A percentile compares a stretch with the other conserved stretches of the same genome.
These are phyloP conservation scores for Primulina tabacum DNA, from an alignment of 257 asterid species.

Conservation along the genomic window DNA sequence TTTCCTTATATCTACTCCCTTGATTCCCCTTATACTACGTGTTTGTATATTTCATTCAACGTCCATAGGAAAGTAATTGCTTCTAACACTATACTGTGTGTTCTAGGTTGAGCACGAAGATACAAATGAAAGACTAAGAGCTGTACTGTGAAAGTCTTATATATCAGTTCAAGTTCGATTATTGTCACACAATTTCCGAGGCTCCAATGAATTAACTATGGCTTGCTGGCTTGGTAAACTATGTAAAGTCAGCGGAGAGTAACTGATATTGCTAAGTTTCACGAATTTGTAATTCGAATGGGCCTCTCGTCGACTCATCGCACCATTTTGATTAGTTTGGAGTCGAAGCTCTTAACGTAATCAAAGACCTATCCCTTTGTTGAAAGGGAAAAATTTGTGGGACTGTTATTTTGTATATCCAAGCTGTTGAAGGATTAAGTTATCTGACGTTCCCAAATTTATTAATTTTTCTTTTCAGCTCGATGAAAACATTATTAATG, in stretches of 20 bases:
- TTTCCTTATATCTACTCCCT: not conserved
- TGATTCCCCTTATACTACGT: not conserved
- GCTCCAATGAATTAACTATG: not conserved
- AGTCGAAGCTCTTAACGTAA: not conserved
- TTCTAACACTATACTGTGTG: constrained; percentile 8
- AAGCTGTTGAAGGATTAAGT: no score
- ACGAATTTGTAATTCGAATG: not conserved
- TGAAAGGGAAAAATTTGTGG: not conserved
- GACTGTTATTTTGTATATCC: not conserved
- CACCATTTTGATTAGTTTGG: not conserved
- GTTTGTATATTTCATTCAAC: not conserved
- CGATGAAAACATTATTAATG: not conserved
- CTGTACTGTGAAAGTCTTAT: constrained; percentile 37
- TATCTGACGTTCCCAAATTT: not conserved
- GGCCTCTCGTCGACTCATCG: not conserved
- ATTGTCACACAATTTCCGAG: not conserved
- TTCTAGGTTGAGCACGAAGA: constrained; percentile 76
- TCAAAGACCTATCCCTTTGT: not conserved
- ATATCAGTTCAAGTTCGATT: not conserved
- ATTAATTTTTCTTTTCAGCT: not conserved
- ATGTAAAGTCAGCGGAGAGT: not conserved
- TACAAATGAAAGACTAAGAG: constrained; percentile 45
- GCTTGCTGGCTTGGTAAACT: not conserved
- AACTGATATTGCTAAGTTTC: not conserved
- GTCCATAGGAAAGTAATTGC: not conserved